A percentile compares a stretch with the other conserved stretches of the same genome.
Evolutionary conservation across 257 asterid species (phyloP).

Genomic region (Ilex asprella): DNA sequence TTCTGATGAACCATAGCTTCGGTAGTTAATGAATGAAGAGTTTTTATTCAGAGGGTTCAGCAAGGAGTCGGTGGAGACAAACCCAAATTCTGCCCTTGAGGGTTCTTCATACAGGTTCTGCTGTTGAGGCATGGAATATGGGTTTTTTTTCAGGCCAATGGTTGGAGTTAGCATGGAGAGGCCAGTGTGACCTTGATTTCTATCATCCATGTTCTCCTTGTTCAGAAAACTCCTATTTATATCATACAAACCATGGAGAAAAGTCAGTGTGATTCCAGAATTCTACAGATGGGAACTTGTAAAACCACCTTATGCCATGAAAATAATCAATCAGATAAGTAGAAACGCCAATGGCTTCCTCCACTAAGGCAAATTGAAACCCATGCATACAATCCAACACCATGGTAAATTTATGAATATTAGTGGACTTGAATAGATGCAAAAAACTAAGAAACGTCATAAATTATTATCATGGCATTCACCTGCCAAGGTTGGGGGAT

Average conservation of each 20-base stretch:
- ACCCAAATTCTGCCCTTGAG: constrained; percentile 46
- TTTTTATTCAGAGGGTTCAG: constrained; percentile 64
- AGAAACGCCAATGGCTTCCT: too few relatives aligned
- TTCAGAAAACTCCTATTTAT: constrained; percentile 31
- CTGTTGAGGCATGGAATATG: constrained; percentile 17
- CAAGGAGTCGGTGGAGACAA: constrained; percentile 67
- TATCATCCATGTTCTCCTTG: constrained; percentile 27
- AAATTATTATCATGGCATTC: not conserved
- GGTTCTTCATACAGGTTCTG: constrained; percentile 27
- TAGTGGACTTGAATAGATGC: too few relatives aligned
- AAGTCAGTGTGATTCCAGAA: too few relatives aligned
- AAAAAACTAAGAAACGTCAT: too few relatives aligned
- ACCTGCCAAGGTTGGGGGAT: constrained; percentile 43
- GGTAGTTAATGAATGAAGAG: constrained; percentile 34
- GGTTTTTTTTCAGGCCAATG: constrained; percentile 21
- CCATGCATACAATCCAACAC: too few relatives aligned
- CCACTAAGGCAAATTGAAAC: too few relatives aligned
- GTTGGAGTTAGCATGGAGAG: constrained; percentile 25
- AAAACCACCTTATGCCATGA: too few relatives aligned
- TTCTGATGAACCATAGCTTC: constrained; percentile 17
- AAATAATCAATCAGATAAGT: too few relatives aligned
- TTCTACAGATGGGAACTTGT: too few relatives aligned
- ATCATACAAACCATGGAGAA: too few relatives aligned
- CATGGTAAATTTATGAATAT: too few relatives aligned
- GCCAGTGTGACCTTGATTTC: constrained; percentile 22